These are phyloP conservation scores for Fusarium pseudoanthophilum DNA, from an alignment of 2,329 filamentous ascomycete genomes.

Conservation along the genomic window DNA sequence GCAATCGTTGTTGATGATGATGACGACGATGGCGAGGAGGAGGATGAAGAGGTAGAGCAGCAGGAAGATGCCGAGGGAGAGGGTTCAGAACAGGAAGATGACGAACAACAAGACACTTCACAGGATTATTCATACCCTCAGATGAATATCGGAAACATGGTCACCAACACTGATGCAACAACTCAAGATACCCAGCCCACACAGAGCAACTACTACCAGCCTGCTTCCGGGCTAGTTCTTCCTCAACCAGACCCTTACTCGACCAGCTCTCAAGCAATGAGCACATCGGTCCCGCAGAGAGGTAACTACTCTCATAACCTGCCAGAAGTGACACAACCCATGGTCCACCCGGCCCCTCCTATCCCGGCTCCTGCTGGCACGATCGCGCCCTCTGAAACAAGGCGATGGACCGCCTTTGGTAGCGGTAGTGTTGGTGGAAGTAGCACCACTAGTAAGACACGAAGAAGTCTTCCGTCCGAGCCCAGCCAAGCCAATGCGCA, in stretches of 20 bases:
- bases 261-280: conserved; percentile 22
- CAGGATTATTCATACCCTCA: conserved; percentile 45
- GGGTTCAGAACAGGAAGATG: conserved; percentile 21
- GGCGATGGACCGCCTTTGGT: conserved; percentile 21
- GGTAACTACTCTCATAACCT: conserved; percentile 20
- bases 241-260: conserved; percentile 40
- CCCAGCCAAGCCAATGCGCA: conserved; percentile 9
- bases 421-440: background rate
- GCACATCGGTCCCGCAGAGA: conserved; percentile 30
- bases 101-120: conserved; percentile 13
- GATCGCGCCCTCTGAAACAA: conserved; percentile 23
- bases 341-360: conserved; percentile 12
- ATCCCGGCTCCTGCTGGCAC: conserved; percentile 22
- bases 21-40: conserved; percentile 5
- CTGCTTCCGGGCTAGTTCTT: conserved; percentile 41
- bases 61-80: conserved; percentile 28
- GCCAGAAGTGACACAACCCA: conserved; percentile 23
- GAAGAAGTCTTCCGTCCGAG: conserved; percentile 35
- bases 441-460: background rate
- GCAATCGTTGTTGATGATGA: conserved; percentile 19
- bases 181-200: conserved; percentile 31
- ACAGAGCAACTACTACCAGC: conserved; percentile 45
- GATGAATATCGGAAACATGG: conserved; percentile 45
- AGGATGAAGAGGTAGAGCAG: conserved; percentile 24
- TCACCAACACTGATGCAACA: conserved; percentile 39